Conservation (phyloP, 176 grass and related monocot species). For the Rhipidocladum racemiflorum region DNA sequence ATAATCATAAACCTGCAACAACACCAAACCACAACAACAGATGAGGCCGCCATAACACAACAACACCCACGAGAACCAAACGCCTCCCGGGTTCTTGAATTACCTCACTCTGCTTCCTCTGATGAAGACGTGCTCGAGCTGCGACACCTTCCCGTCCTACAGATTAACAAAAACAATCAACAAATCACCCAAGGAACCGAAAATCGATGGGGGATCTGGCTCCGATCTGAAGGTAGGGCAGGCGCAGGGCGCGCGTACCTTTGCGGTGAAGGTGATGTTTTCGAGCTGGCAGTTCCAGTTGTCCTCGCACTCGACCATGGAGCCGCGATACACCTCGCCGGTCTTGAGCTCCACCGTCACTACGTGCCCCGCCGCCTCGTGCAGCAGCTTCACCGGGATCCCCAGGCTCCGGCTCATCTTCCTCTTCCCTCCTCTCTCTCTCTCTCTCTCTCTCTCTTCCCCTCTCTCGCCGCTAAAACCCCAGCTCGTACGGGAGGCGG, state of each 20-base stretch:
- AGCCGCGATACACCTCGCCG: conserved; percentile 65
- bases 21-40: background rate
- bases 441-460: background rate
- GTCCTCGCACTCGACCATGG: conserved; percentile 74
- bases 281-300: conserved; percentile 91
- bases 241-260: conserved; percentile 23
- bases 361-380: conserved; percentile 87
- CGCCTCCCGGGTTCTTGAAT: background rate
- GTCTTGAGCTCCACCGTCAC: conserved; percentile 95
- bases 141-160: conserved; percentile 70
- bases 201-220: conserved; percentile 24
- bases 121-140: conserved; percentile 59
- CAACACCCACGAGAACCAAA: background rate
- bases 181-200: background rate
- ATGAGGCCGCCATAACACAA: background rate
- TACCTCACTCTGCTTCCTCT: conserved; percentile 72
- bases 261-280: conserved; percentile 67
- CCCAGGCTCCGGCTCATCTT: conserved; percentile 87
- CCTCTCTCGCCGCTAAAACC: conserved; percentile 24
- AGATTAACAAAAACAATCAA: conserved; percentile 4
- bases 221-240: conserved; percentile 4
- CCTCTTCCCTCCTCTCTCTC: background rate
- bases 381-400: conserved; percentile 92
- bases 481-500: background rate
- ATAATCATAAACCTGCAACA: conserved; percentile 63